Conservation (phyloP, 2,329 filamentous ascomycete species). For the Sphaerulina musiva region DNA sequence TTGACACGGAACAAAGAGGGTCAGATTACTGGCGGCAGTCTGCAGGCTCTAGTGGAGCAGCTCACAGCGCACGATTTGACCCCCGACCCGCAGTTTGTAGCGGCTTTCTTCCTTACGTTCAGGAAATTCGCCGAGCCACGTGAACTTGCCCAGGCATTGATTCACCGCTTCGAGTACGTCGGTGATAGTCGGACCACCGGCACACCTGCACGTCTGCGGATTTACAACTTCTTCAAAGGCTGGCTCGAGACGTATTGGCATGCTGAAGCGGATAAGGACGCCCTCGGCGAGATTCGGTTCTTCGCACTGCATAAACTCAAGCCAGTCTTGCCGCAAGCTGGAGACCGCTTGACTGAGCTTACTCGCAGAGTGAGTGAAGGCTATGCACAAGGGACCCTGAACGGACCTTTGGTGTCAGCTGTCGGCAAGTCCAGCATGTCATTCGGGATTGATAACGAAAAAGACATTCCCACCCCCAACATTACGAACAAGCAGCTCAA, state of each 20-base stretch:
- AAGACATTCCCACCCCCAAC: slow-evolving; percentile 55
- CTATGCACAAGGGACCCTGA: slow-evolving; percentile 37
- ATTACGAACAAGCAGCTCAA: slow-evolving; percentile 72
- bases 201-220: slow-evolving; percentile 74
- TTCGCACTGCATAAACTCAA: slow-evolving; percentile 73
- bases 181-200: slow-evolving; percentile 69
- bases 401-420: slow-evolving; percentile 61
- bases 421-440: slow-evolving; percentile 83
- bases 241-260: slow-evolving; percentile 98
- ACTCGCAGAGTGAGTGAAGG: slow-evolving; percentile 66
- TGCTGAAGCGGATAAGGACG: slow-evolving; percentile 68
- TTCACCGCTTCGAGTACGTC: slow-evolving; percentile 88
- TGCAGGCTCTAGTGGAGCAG: slow-evolving; percentile 86
- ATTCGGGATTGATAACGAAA: slow-evolving; percentile 52
- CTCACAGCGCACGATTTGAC: slow-evolving; percentile 89
- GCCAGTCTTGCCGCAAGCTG: slow-evolving; percentile 65
- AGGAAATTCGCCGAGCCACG: slow-evolving; percentile 79
- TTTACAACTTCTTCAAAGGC: slow-evolving; percentile 94
- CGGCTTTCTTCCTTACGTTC: slow-evolving; percentile 94
- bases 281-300: slow-evolving; percentile 65
- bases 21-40: slow-evolving; percentile 84
- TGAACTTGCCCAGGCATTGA: slow-evolving; percentile 72
- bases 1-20: slow-evolving; percentile 91
- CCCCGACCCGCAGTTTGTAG: slow-evolving; percentile 84
- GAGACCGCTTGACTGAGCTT: slow-evolving; percentile 72